Evolutionary conservation across 345 rosid species (phyloP), one percentile per base, ranked within the genome.

Genomic region (Kernera saxatilis): DNA sequence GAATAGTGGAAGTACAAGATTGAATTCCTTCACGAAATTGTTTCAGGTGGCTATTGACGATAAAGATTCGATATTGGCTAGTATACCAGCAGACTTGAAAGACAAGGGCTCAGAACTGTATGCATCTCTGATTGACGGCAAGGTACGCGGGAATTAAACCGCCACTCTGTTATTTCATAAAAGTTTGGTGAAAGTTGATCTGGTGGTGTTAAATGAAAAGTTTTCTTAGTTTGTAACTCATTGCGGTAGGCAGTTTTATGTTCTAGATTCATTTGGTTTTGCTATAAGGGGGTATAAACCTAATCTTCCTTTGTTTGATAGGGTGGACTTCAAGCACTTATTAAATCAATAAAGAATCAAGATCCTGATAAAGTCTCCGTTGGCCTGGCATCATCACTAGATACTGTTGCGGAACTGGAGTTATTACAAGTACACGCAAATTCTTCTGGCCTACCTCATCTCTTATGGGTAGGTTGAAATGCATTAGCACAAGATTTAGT

Each of bases 321-420:
- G 98, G 97, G 90, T 61, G 97, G 97, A 80, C 71, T 93, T 76
- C 82, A 93, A 78, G 84, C 79, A 11, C 97, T 93, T 66, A 72
- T 89, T 68, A 82, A 81, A 67, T 71, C 56, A 55, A 87, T 93
- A 39, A 87, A 89, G 85, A 90, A 89, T 39, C 88, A 93, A 83
- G 93, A 91, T 77, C 91, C 97, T 25, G 98, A 93, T 82, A 87
- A 78, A 82, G 91, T 91, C 50, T 93, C 98, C 40, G 76, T 89
- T 50, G 88, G 90, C 74, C 86, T 93, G 66, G 93, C 97, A 61
- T 80, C 97, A 40, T 82, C 96, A 27, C 76, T 89, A 58, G 94
- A 91, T 70, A 83, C 88, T 25, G 83, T 93, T 83, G 97, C 97
- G 3, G 88, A 93, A 57, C 55, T 93, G 41, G 97, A 91, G 83